Evolutionary conservation across 257 asterid genomes (phyloP).

Genomic region (Datura wrightii): DNA sequence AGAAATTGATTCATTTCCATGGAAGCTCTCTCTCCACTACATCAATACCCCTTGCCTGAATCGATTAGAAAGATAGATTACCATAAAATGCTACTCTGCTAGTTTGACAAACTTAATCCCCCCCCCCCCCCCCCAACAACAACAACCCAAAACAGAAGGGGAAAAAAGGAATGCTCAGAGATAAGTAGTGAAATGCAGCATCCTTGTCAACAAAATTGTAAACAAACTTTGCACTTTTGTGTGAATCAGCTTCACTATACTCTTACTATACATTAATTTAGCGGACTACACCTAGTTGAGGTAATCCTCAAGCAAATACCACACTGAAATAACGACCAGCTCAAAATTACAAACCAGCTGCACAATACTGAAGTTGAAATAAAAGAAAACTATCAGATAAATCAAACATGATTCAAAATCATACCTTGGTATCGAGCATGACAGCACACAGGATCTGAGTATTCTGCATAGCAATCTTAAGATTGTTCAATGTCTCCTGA

Average conservation of each 20-base stretch:
- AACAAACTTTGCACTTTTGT: background rate
- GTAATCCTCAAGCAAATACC: conserved; percentile 25
- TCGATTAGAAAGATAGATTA: background rate
- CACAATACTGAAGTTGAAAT: background rate
- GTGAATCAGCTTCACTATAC: background rate
- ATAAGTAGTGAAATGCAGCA: background rate
- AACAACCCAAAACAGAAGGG: background rate
- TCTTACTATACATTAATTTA: background rate
- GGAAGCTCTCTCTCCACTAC: background rate
- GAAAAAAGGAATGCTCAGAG: background rate
- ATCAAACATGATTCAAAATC: background rate
- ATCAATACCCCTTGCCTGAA: background rate
- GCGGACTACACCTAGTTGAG: background rate
- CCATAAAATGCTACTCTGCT: background rate
- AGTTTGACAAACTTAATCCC: background rate
- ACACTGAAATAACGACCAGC: background rate
- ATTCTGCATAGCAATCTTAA: conserved; percentile 71
- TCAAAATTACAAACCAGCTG: background rate
- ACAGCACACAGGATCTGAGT: conserved; percentile 76
- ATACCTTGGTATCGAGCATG: conserved; percentile 91
- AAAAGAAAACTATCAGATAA: background rate
- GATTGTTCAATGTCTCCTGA: conserved; percentile 73
- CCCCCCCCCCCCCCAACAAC: no score
- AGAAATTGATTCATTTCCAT: background rate
- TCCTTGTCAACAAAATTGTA: background rate